Evolutionary conservation across 768 basidiomycete genomes (phyloP).

Genomic region (Epithele typhae): DNA sequence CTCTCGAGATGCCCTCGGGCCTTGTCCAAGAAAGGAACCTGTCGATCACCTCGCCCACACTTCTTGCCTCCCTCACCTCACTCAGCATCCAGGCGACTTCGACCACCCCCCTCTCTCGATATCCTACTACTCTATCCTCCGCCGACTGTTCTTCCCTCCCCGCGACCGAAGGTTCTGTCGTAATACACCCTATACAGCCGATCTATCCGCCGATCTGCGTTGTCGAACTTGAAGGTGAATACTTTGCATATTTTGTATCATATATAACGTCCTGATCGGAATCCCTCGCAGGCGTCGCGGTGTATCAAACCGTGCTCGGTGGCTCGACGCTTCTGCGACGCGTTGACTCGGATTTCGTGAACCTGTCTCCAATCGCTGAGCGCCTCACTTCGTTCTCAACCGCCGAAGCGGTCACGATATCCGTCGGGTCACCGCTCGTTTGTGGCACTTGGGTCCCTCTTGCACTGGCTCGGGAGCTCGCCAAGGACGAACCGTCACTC

Average conservation of each 20-base stretch:
- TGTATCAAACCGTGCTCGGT: slow-evolving; percentile 66
- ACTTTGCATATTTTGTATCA: slow-evolving; percentile 1
- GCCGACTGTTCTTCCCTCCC: no score
- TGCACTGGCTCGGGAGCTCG: slow-evolving; percentile 46
- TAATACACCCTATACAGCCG: slow-evolving; percentile 62
- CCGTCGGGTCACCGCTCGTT: slow-evolving; percentile 48
- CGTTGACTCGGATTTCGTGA: slow-evolving; percentile 77
- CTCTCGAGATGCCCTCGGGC: slow-evolving; percentile 5
- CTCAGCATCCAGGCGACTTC: slow-evolving; percentile 10
- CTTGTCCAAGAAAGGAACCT: slow-evolving; percentile 2
- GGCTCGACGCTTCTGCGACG: slow-evolving; percentile 57
- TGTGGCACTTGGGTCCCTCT: slow-evolving; percentile 73
- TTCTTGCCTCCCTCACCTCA: slow-evolving; percentile 15
- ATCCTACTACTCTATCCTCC: no score
- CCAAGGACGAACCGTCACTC: slow-evolving; percentile 45
- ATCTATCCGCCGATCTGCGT: slow-evolving; percentile 60
- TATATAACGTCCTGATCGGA: neutral
- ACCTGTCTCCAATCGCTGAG: slow-evolving; percentile 54
- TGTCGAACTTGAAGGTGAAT: slow-evolving; percentile 63
- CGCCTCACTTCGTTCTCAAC: slow-evolving; percentile 38
- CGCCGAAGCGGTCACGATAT: slow-evolving; percentile 45
- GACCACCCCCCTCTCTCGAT: no score
- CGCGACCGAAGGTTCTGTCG: no score
- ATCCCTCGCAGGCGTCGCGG: slow-evolving; percentile 53
- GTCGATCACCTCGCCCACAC: slow-evolving; percentile 15